Conservation (phyloP, 2,329 filamentous ascomycete genomes). For the Colletotrichum viniferum region DNA sequence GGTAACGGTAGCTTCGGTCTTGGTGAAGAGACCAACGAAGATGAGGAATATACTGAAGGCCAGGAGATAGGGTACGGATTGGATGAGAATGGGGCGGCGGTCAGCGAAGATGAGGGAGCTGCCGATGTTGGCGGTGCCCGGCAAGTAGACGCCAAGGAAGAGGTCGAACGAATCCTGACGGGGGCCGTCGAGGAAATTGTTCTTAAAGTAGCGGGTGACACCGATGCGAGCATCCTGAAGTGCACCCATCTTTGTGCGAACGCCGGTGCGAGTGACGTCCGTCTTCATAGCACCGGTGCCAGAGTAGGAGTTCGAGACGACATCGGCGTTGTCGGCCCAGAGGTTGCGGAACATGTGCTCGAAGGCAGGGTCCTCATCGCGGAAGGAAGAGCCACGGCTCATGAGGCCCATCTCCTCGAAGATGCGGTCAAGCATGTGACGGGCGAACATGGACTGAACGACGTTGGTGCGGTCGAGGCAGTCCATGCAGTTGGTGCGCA, state of each 20-base stretch:
- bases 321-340: slow-evolving; percentile 98
- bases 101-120: slow-evolving; percentile 81
- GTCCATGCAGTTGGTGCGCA: slow-evolving; percentile 99
- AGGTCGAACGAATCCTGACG: slow-evolving; percentile 95
- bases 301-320: slow-evolving; percentile 90
- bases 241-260: slow-evolving; percentile 83
- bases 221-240: slow-evolving; percentile 89
- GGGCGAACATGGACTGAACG: slow-evolving; percentile 94
- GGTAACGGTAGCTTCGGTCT: slow-evolving; percentile 76
- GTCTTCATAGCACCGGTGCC: slow-evolving; percentile 98
- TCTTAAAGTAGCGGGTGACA: slow-evolving; percentile 84
- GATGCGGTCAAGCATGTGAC: slow-evolving; percentile 87
- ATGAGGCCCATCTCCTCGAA: slow-evolving; percentile 85
- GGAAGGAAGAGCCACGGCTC: slow-evolving; percentile 75
- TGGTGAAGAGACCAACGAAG: slow-evolving; percentile 75
- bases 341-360: slow-evolving; percentile 94
- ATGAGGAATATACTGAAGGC: slow-evolving; percentile 87
- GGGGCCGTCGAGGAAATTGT: slow-evolving; percentile 95
- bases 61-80: slow-evolving; percentile 91
- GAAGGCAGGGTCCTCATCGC: slow-evolving; percentile 77
- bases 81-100: slow-evolving; percentile 82
- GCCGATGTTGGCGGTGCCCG: slow-evolving; percentile 73
- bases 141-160: slow-evolving; percentile 86
- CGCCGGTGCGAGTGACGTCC: slow-evolving; percentile 93
- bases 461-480: slow-evolving; percentile 98